Evolutionary conservation across 352 stramenopile species (phyloP).

Genomic region (Phytophthora foliorum): DNA sequence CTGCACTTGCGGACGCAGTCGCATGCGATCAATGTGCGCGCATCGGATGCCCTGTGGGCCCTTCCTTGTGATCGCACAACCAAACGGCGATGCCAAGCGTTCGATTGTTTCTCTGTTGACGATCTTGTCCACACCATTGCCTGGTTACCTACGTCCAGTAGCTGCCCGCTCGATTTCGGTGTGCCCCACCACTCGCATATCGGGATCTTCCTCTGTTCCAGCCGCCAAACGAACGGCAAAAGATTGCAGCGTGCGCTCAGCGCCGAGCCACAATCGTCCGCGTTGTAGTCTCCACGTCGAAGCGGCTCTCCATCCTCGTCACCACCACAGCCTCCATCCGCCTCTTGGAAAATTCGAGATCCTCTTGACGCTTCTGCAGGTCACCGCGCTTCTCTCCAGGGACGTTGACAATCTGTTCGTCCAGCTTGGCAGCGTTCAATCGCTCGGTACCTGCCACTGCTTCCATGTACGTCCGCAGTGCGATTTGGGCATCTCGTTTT

Average conservation of each 20-base stretch:
- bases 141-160: conserved; percentile 26
- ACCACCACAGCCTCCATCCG: conserved; percentile 49
- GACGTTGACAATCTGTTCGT: conserved; percentile 21
- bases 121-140: conserved; percentile 23
- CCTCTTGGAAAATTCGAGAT: conserved; percentile 74
- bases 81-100: conserved; percentile 19
- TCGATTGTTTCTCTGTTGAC: conserved; percentile 19
- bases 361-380: conserved; percentile 45
- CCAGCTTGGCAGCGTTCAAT: conserved; percentile 70
- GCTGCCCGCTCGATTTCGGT: conserved; percentile 28
- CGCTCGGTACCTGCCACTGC: conserved; percentile 51
- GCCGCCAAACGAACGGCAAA: conserved; percentile 16
- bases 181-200: conserved; percentile 5
- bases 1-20: conserved; percentile 5
- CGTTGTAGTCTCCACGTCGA: conserved; percentile 38
- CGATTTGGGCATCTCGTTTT: conserved; percentile 13
- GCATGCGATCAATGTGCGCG: conserved; percentile 6
- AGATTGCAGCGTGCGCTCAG: conserved; percentile 21
- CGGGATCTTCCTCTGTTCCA: conserved; percentile 21
- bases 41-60: conserved; percentile 9
- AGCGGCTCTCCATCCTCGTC: conserved; percentile 35
- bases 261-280: conserved; percentile 19
- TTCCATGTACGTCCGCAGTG: conserved; percentile 57
- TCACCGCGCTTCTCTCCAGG: conserved; percentile 7
- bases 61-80: conserved; percentile 31